Evolutionary conservation across 345 rosid genomes (phyloP), one percentile per base, ranked within the genome.

Genomic region (Lumnitzera racemosa): DNA sequence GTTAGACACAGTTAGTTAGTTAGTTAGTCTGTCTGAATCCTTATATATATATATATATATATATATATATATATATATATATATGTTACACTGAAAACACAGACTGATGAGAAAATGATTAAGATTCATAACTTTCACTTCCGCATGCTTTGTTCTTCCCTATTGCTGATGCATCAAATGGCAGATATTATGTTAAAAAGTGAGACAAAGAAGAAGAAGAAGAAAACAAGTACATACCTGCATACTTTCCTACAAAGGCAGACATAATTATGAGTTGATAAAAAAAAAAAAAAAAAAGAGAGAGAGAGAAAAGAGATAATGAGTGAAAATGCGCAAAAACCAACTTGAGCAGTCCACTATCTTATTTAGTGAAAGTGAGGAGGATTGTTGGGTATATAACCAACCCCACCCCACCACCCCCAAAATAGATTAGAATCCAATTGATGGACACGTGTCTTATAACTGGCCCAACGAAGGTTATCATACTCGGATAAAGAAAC

Each of bases 171-270:
- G 20, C 20, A 20, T 20, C 20, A 20, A 20, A 20, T 20, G 20
- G 20, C 20, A 20, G 20, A 20, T 20, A 20, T 20, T 20, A 20
- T 20, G 20, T 20, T 0, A 20, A 20, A 36, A 24, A 10, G 24
- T 49, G 27, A 4, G 55, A 61, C 31, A 31, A 36, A 56, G 23
- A 48, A 20, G 20, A 20, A 20, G 20, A 20, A 20, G 20, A 20
- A 20, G 20, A 20, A 20, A 20, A 20, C 20, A 20, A 20, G 20
- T 20, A 20, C 20, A 36, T 79, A 89, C 98, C 98, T 82, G 91
- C 83, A 63, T 89, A 89, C 75, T 85, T 85, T 56, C 96, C 96
- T 14, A 84, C 81, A 72, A 87, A 92, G 72, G 96, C 96, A 62
- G 96, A 87, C 98, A 85, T 87, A 74, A 77, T 65, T 68, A 1